These are phyloP conservation scores for Imleria badia DNA, from an alignment of 768 basidiomycete genomes.

Conservation along the genomic window DNA sequence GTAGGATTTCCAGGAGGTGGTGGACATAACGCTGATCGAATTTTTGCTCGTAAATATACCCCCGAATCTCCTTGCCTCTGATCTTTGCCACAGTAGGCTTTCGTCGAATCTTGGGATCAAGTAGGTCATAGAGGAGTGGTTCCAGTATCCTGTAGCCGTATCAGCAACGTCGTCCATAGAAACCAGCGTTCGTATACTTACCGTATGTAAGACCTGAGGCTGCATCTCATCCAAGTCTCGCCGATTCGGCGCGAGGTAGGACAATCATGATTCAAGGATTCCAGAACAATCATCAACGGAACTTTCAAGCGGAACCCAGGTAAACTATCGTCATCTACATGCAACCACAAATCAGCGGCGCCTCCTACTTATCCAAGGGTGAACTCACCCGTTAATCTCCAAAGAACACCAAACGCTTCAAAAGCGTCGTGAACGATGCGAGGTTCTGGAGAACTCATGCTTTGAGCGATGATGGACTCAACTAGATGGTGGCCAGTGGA, in stretches of 20 bases:
- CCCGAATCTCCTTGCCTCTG: slow-evolving; percentile 64
- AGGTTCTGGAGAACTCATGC: slow-evolving; percentile 57
- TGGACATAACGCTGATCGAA: slow-evolving; percentile 75
- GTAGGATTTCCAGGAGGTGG: slow-evolving; percentile 74
- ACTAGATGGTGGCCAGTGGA: slow-evolving; percentile 58
- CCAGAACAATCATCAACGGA: slow-evolving; percentile 86
- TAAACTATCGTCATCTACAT: slow-evolving; percentile 70
- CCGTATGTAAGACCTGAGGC: slow-evolving; percentile 89
- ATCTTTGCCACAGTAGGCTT: slow-evolving; percentile 49
- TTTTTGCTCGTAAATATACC: slow-evolving; percentile 65
- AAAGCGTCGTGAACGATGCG: slow-evolving; percentile 55
- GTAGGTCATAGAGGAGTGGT: slow-evolving; percentile 75
- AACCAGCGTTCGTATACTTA: slow-evolving; percentile 28
- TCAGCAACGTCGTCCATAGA: not conserved
- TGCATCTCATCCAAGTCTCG: slow-evolving; percentile 98
- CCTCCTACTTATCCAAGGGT: not conserved
- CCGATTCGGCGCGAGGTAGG: slow-evolving; percentile 73
- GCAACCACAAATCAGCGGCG: slow-evolving; percentile 2
- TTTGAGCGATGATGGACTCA: slow-evolving; percentile 76
- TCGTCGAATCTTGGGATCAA: slow-evolving; percentile 67
- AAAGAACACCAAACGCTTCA: slow-evolving; percentile 90
- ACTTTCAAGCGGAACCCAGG: slow-evolving; percentile 83
- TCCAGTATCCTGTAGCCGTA: slow-evolving; percentile 69
- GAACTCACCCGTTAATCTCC: slow-evolving; percentile 78
- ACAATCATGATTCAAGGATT: slow-evolving; percentile 75